phyloP scores from a whole-genome alignment of 1,139 yeast species.

The Martiniozyma asiatica region DNA sequence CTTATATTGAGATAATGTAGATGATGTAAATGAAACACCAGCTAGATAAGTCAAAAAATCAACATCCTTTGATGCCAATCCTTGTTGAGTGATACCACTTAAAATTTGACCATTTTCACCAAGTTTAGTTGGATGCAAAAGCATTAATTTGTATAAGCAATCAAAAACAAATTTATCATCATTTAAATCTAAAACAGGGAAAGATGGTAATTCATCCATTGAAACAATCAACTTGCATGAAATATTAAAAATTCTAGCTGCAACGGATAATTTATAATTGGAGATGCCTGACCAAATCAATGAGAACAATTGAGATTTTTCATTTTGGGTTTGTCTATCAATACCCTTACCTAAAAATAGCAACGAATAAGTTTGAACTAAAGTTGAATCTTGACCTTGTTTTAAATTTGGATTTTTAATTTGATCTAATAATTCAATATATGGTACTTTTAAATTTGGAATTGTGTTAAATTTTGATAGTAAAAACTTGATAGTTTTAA shows the following conservation, averaged over 20 bases:
- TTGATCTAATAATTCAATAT: slow-evolving; percentile 48
- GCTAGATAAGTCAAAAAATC: slow-evolving; percentile 57
- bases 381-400: slow-evolving; percentile 31
- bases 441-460: slow-evolving; percentile 46
- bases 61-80: slow-evolving; percentile 44
- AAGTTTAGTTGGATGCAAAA: slow-evolving; percentile 36
- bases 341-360: slow-evolving; percentile 57
- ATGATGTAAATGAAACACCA: slow-evolving; percentile 44
- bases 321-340: slow-evolving; percentile 32
- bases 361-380: slow-evolving; percentile 54
- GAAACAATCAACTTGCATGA: slow-evolving; percentile 42
- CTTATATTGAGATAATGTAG: slow-evolving; percentile 38
- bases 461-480: slow-evolving; percentile 57
- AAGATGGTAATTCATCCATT: slow-evolving; percentile 26
- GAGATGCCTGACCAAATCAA: slow-evolving; percentile 36
- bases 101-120: slow-evolving; percentile 26
- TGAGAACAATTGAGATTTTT: slow-evolving; percentile 33
- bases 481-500: slow-evolving; percentile 54
- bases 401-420: slow-evolving; percentile 42
- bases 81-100: slow-evolving; percentile 41
- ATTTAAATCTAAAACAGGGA: slow-evolving; percentile 22
- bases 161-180: slow-evolving; percentile 34
- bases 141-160: slow-evolving; percentile 42
- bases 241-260: slow-evolving; percentile 52
- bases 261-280: slow-evolving; percentile 22